These are phyloP conservation scores for Acanthamoeba sp. DNA, from an alignment of 208 protist species.

Conservation along the genomic window DNA sequence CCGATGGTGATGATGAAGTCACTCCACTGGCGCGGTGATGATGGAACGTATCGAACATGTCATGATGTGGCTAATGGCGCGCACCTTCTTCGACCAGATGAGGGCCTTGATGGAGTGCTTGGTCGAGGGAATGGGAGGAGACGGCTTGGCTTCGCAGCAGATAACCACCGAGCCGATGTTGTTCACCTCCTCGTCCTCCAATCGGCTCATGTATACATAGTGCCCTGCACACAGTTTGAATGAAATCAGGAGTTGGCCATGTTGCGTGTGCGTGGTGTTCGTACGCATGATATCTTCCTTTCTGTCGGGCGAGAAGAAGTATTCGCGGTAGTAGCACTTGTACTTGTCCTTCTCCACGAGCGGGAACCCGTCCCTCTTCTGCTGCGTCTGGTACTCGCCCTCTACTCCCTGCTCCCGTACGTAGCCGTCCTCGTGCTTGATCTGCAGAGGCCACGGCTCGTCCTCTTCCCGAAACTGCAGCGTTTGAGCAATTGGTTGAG, in stretches of 20 bases:
- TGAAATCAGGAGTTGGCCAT: not conserved
- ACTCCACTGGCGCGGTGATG: not conserved
- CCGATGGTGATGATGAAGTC: not conserved
- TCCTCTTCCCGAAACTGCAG: slow-evolving; percentile 26
- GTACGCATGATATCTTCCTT: slow-evolving; percentile 40
- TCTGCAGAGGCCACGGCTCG: slow-evolving; percentile 5
- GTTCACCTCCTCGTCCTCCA: slow-evolving; percentile 67
- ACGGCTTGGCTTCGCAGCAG: slow-evolving; percentile 45
- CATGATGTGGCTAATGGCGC: too few species aligned
- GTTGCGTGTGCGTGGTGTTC: not conserved
- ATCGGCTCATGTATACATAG: slow-evolving; percentile 49
- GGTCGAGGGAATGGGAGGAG: not conserved
- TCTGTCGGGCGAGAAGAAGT: slow-evolving; percentile 51
- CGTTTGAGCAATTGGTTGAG: too few species aligned
- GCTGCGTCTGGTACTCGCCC: slow-evolving; percentile 37
- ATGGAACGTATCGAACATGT: too few species aligned
- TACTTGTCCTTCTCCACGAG: slow-evolving; percentile 50
- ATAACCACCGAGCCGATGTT: slow-evolving; percentile 61
- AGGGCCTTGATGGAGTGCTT: slow-evolving; percentile 66
- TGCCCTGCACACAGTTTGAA: not conserved
- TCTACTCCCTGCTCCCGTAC: slow-evolving; percentile 54
- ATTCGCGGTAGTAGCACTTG: slow-evolving; percentile 61
- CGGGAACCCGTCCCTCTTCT: slow-evolving; percentile 40
- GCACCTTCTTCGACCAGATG: slow-evolving; percentile 34
- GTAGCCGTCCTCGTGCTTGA: slow-evolving; percentile 40